Evolutionary conservation across 1,284 basidiomycete genomes (phyloP), one percentile per base, ranked within the genome.

Genomic region (Flammula alnicola): DNA sequence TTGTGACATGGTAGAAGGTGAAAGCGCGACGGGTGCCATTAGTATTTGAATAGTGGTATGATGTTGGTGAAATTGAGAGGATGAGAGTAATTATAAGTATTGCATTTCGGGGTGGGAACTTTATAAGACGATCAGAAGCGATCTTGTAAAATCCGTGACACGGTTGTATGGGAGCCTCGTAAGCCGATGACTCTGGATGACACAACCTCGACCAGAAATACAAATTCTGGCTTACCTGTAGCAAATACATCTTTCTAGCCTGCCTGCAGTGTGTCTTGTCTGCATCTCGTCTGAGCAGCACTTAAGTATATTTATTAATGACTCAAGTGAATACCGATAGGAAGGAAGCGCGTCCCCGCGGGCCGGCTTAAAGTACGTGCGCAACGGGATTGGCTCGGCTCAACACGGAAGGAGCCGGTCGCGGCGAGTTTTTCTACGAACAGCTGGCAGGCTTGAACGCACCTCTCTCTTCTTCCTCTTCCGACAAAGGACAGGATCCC

Each of bases 361-460:
- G 47, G 11, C 39, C 47, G 49, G 42, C 16, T 22, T 25, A n/a
- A n/a, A n/a, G 42, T 51, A 36, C 48, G 49, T 56, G 58, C 56
- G 60, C 50, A 46, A 52, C 48, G 40, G 49, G 63, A 69, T 68
- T 69, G 67, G 69, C 40, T 64, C 65, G 66, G 63, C 49, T 35
- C 50, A 57, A 64, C 53, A 51, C 70, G 71, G 71, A 63, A 63
- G 46, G 60, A 62, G 61, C 63, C 66, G 65, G 64, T 33, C 23
- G 44, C 11, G 41, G 38, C 49, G 56, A 52, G 50, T 67, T 66
- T 68, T 60, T 59, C 54, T 48, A 44, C 40, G 37, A 30, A 44
- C 45, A 42, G 65, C 61, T 67, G 59, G 64, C 63, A 62, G 16
- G 20, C 35, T 23, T 53, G 48, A 11, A 17, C 38, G 38, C 48